Conservation (phyloP, 1,284 basidiomycete species). For the Naganishia sp. region DNA sequence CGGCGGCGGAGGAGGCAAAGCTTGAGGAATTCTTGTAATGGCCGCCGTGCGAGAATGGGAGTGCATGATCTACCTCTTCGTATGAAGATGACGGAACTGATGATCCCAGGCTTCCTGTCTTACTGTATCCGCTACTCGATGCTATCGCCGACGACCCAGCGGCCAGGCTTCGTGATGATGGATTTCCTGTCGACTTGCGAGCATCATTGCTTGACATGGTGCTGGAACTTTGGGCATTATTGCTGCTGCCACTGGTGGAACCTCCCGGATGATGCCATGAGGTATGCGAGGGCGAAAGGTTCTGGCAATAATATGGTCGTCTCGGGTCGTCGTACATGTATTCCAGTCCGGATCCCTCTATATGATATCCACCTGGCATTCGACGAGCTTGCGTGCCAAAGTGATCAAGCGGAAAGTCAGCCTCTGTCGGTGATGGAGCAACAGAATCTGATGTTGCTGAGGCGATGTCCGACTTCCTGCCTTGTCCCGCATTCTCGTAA, state of each 20-base stretch:
- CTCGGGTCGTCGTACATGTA: conserved; percentile 33
- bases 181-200: not conserved
- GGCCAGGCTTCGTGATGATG: not conserved
- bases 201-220: not conserved
- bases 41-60: conserved; percentile 9
- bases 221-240: not conserved
- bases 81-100: conserved; percentile 14
- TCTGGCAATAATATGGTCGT: conserved; percentile 28
- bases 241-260: conserved; percentile 1
- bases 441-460: conserved; percentile 9
- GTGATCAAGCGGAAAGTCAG: conserved; percentile 23
- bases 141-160: conserved; percentile 18
- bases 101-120: conserved; percentile 11
- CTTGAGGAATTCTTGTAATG: conserved; percentile 6
- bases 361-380: not conserved
- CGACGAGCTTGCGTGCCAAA: conserved; percentile 1
- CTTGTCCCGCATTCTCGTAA: not conserved
- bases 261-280: conserved; percentile 6
- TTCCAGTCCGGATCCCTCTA: conserved; percentile 3
- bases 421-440: conserved; percentile 29
- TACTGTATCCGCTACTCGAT: conserved; percentile 11
- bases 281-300: not conserved
- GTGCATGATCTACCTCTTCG: conserved; percentile 18
- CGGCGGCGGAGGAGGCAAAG: conserved; percentile 12
- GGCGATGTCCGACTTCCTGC: not conserved